Conservation (phyloP, 1,139 yeast genomes). For the Blastobotrys buckinghamii region DNA sequence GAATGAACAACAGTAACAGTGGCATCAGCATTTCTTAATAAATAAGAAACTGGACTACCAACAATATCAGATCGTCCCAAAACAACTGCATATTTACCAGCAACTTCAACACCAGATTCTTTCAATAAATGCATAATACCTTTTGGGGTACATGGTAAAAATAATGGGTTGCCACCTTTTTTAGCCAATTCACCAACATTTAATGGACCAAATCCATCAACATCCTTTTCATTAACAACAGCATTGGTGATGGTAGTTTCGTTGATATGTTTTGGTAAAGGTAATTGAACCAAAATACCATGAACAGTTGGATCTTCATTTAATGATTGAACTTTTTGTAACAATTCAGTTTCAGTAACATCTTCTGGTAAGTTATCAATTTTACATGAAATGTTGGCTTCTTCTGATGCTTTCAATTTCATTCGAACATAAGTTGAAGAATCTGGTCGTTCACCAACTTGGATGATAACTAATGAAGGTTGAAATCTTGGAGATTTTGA, state of each 20-base stretch:
- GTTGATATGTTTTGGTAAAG: slow-evolving; percentile 75
- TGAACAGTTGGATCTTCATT: slow-evolving; percentile 69
- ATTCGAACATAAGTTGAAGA: slow-evolving; percentile 87
- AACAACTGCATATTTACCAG: slow-evolving; percentile 87
- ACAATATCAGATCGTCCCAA: slow-evolving; percentile 95
- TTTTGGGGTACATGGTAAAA: slow-evolving; percentile 94
- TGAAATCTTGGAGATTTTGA: slow-evolving; percentile 43
- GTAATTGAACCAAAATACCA: slow-evolving; percentile 89
- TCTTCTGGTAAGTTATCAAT: slow-evolving; percentile 31
- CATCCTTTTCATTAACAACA: slow-evolving; percentile 78
- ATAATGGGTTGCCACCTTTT: slow-evolving; percentile 77
- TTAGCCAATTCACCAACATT: slow-evolving; percentile 90
- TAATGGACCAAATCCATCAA: slow-evolving; percentile 88
- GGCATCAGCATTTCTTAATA: slow-evolving; percentile 73
- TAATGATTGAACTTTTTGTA: slow-evolving; percentile 52
- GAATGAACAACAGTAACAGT: slow-evolving; percentile 87
- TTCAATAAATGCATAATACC: slow-evolving; percentile 80
- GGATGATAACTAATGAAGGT: slow-evolving; percentile 79
- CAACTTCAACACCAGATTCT: slow-evolving; percentile 54
- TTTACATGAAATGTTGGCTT: slow-evolving; percentile 34
- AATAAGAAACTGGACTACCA: slow-evolving; percentile 84
- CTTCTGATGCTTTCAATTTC: slow-evolving; percentile 83
- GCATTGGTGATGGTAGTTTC: slow-evolving; percentile 75
- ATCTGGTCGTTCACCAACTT: slow-evolving; percentile 87
- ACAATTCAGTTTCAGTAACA: slow-evolving; percentile 40